These are phyloP conservation scores for Fremontodendron californicum DNA, from an alignment of 345 rosid genomes.

Conservation along the genomic window DNA sequence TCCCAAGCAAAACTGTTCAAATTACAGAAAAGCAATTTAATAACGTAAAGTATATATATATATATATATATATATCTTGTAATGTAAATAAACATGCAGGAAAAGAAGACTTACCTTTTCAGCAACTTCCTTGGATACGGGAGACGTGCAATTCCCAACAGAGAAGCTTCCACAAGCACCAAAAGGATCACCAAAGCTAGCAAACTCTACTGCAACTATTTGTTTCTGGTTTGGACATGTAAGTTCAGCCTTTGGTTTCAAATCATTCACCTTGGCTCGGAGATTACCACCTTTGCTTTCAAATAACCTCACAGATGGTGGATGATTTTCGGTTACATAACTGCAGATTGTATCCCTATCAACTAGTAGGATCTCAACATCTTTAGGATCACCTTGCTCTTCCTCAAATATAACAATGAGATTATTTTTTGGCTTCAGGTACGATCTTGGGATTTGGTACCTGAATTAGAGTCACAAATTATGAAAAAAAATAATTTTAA, in stretches of 20 bases:
- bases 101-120: constrained; percentile 41
- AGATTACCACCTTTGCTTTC: constrained; percentile 34
- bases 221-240: constrained; percentile 45
- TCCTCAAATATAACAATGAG: constrained; percentile 71
- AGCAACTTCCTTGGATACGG: constrained; percentile 48
- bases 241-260: constrained; percentile 44
- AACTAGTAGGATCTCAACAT: constrained; percentile 44
- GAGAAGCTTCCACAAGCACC: constrained; percentile 60
- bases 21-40: background rate
- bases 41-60: too few relatives aligned
- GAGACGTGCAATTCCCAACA: constrained; percentile 49
- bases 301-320: constrained; percentile 59
- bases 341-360: constrained; percentile 83
- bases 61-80: too few relatives aligned
- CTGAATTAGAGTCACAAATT: constrained; percentile 20
- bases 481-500: background rate
- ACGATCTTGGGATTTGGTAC: constrained; percentile 86
- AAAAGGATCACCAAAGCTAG: constrained; percentile 69
- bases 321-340: constrained; percentile 46
- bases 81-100: background rate
- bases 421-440: constrained; percentile 57
- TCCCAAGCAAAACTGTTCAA: constrained; percentile 56
- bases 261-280: constrained; percentile 32
- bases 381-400: constrained; percentile 52
- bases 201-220: constrained; percentile 61